phyloP scores from a whole-genome alignment of 1,139 yeast species.

The Suhomyces anneliseae region DNA sequence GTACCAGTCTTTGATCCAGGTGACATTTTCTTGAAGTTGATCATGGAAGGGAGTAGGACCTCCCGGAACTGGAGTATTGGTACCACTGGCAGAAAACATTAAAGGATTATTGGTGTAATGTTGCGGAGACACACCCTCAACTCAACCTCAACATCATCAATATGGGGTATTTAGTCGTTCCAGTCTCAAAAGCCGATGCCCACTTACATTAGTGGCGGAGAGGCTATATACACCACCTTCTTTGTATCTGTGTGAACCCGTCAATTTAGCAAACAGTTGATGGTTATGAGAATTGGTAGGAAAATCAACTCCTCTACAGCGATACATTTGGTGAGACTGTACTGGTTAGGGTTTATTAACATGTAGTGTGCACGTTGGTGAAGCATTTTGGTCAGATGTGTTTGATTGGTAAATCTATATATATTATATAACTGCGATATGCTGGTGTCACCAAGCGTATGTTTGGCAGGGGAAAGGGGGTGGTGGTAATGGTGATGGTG shows the following conservation, averaged over 20 bases:
- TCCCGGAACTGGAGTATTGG: constrained; percentile 14
- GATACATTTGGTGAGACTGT: too few relatives aligned
- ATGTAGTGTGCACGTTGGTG: too few relatives aligned
- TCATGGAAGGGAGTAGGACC: constrained; percentile 18
- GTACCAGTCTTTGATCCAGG: constrained; percentile 49
- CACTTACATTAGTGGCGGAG: too few relatives aligned
- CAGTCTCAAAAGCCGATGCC: neutral
- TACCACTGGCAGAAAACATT: constrained; percentile 15
- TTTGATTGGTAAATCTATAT: too few relatives aligned
- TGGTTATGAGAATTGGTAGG: too few relatives aligned
- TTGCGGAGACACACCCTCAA: neutral
- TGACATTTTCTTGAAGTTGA: constrained; percentile 28
- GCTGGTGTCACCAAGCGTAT: too few relatives aligned
- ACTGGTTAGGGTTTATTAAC: too few relatives aligned
- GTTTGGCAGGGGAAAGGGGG: too few relatives aligned
- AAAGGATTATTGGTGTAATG: neutral
- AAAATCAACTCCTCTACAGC: too few relatives aligned
- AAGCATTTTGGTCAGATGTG: too few relatives aligned
- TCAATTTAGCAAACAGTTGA: neutral
- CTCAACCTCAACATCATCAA: neutral
- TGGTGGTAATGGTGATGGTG: too few relatives aligned
- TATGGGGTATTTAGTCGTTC: neutral
- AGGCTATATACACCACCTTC: neutral
- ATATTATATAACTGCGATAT: too few relatives aligned
- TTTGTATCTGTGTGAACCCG: neutral